These are phyloP conservation scores for Trichoderma sp. DNA, from an alignment of 2,329 filamentous ascomycete genomes.

Conservation along the genomic window DNA sequence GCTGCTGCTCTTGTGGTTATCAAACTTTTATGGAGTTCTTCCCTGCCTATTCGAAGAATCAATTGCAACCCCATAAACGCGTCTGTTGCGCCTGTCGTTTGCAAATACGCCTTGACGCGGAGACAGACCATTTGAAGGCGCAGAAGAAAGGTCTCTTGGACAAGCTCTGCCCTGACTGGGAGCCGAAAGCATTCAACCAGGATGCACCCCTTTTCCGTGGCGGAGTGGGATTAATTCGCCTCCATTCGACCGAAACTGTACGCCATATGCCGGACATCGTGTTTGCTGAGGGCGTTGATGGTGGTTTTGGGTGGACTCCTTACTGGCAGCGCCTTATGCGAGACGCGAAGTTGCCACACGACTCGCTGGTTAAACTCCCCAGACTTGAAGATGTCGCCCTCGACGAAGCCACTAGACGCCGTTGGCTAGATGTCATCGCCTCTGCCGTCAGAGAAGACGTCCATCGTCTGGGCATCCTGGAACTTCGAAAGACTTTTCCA, in stretches of 20 bases:
- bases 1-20: constrained; percentile 38
- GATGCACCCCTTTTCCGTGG: constrained; percentile 31
- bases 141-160: constrained; percentile 23
- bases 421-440: neutral
- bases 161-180: constrained; percentile 30
- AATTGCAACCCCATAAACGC: neutral
- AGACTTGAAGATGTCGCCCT: constrained; percentile 24
- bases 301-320: constrained; percentile 17
- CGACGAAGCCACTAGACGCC: neutral
- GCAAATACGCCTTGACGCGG: constrained; percentile 29
- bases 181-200: constrained; percentile 27
- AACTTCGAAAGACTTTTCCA: neutral
- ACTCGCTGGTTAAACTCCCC: constrained; percentile 33
- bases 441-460: neutral
- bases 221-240: constrained; percentile 24
- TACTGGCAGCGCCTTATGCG: constrained; percentile 22
- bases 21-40: constrained; percentile 34
- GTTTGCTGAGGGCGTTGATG: constrained; percentile 17
- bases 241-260: constrained; percentile 22
- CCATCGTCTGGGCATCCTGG: neutral
- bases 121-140: constrained; percentile 30
- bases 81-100: constrained; percentile 33
- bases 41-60: neutral
- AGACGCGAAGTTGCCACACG: constrained; percentile 29
- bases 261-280: constrained; percentile 12